Evolutionary conservation across 805 yeast genomes (phyloP).

Genomic region (Candida berthetii): DNA sequence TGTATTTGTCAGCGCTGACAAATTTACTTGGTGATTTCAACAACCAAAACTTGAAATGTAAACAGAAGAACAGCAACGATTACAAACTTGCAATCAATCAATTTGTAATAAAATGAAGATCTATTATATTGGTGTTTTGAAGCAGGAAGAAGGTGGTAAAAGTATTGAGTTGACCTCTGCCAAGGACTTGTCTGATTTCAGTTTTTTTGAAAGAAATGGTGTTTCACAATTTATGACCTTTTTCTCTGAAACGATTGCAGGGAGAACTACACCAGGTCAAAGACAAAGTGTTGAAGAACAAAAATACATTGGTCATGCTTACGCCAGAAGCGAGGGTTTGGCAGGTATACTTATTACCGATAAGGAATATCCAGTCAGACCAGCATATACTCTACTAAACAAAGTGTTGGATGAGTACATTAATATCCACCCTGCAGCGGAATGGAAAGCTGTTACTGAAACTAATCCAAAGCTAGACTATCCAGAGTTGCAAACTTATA

Average conservation of each 20-base stretch:
- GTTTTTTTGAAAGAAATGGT: slow-evolving; percentile 78
- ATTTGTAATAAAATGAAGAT: slow-evolving; percentile 58
- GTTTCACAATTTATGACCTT: slow-evolving; percentile 94
- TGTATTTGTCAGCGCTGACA: too few relatives aligned
- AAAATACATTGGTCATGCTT: slow-evolving; percentile 85
- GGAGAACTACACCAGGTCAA: slow-evolving; percentile 83
- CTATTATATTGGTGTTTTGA: slow-evolving; percentile 82
- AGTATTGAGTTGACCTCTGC: slow-evolving; percentile 76
- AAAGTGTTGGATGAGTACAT: slow-evolving; percentile 88
- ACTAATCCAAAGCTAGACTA: slow-evolving; percentile 40
- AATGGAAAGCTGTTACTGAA: slow-evolving; percentile 55
- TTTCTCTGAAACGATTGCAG: slow-evolving; percentile 84
- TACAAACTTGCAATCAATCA: not conserved
- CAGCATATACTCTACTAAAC: slow-evolving; percentile 89
- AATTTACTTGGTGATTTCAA: too few relatives aligned
- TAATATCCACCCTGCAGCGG: slow-evolving; percentile 66
- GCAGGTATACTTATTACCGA: slow-evolving; percentile 92
- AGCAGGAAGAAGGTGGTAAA: slow-evolving; percentile 48
- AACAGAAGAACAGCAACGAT: slow-evolving; percentile 1
- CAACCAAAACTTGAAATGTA: not conserved
- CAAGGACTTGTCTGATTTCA: slow-evolving; percentile 77
- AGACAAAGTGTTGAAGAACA: slow-evolving; percentile 91
- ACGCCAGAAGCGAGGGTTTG: slow-evolving; percentile 82
- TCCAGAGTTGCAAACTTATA: slow-evolving; percentile 59
- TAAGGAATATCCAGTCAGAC: slow-evolving; percentile 94